These are phyloP conservation scores for Dendrobium nobile DNA, from an alignment of 106 monocot genomes.

Conservation along the genomic window DNA sequence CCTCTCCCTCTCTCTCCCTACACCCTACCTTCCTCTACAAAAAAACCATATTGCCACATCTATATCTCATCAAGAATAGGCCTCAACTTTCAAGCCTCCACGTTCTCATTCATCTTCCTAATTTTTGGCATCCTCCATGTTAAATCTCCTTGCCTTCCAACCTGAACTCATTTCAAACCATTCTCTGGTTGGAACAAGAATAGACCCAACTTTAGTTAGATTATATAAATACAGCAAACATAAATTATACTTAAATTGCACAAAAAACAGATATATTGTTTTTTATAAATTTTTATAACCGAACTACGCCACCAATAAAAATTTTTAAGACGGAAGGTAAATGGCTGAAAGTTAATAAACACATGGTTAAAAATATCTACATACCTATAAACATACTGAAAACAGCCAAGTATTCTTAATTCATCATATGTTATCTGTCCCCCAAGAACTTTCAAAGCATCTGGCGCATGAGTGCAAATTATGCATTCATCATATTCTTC, in stretches of 20 bases:
- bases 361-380: neutral
- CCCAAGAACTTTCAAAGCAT: slow-evolving; percentile 81
- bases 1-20: too few relatives aligned
- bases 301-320: neutral
- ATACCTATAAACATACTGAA: slow-evolving; percentile 80
- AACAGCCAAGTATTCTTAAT: slow-evolving; percentile 77
- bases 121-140: neutral
- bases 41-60: neutral
- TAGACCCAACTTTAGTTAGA: neutral
- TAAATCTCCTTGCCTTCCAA: neutral
- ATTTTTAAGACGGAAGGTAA: neutral
- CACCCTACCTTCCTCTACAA: neutral
- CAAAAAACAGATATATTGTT: neutral
- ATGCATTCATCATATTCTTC: slow-evolving; percentile 62
- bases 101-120: neutral
- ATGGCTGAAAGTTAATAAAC: neutral
- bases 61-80: neutral
- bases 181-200: neutral
- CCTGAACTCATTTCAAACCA: neutral
- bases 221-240: neutral
- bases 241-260: neutral
- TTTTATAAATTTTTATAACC: neutral
- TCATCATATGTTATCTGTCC: slow-evolving; percentile 68
- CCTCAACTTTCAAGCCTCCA: neutral
- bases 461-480: slow-evolving; percentile 68